A percentile compares a stretch with the other conserved stretches of the same genome.
Conservation (phyloP, 345 rosid genomes). For the Microthlaspi erraticum region DNA sequence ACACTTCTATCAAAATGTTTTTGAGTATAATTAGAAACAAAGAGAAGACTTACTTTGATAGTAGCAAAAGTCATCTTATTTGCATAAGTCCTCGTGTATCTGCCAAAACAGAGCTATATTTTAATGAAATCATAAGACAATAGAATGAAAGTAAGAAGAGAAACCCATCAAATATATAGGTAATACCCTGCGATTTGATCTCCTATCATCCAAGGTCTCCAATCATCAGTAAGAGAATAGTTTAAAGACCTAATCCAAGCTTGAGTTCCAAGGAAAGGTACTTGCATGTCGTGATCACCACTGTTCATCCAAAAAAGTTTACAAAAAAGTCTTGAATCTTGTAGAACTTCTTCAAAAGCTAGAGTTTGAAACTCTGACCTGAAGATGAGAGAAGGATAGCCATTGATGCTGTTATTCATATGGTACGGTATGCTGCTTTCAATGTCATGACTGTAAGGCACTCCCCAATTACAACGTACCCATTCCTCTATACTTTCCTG, state of each 20-base stretch:
- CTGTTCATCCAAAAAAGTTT: slow-evolving; percentile 39
- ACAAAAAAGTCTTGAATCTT: not conserved
- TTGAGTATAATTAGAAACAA: not conserved
- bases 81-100: slow-evolving; percentile 72
- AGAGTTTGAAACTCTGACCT: slow-evolving; percentile 30
- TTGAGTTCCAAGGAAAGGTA: slow-evolving; percentile 63
- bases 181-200: slow-evolving; percentile 59
- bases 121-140: slow-evolving; percentile 12
- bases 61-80: slow-evolving; percentile 79
- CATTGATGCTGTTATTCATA: slow-evolving; percentile 32
- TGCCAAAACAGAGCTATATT: not conserved
- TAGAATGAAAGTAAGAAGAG: not conserved
- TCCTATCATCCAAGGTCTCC: slow-evolving; percentile 64
- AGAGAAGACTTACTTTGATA: slow-evolving; percentile 53
- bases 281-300: slow-evolving; percentile 61
- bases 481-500: slow-evolving; percentile 37
- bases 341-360: not conserved
- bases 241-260: slow-evolving; percentile 66
- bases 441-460: slow-evolving; percentile 32
- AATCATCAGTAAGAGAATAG: slow-evolving; percentile 58
- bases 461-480: slow-evolving; percentile 21
- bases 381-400: slow-evolving; percentile 40
- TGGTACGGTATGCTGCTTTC: slow-evolving; percentile 37
- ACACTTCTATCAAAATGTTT: not conserved
- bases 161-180: not conserved